Percentiles rank a stretch among this genome's conserved stretches.
These are phyloP conservation scores for Quercus phellos DNA, from an alignment of 331 rosid genomes.

Conservation along the genomic window DNA sequence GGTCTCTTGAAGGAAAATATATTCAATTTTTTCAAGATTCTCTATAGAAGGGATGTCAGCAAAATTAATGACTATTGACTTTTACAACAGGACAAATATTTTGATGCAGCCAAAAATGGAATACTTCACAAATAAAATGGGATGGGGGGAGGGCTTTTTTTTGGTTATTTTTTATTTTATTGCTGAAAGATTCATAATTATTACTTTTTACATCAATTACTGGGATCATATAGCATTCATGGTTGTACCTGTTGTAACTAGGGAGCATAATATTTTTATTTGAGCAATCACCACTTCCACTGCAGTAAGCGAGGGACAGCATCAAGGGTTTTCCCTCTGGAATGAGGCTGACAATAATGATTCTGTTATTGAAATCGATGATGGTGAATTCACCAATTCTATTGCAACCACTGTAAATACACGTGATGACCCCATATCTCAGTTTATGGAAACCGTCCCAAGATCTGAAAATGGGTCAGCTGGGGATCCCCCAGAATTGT, in stretches of 20 bases:
- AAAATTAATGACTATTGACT: too few species aligned
- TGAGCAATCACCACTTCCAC: conserved; percentile 19
- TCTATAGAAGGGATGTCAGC: too few species aligned
- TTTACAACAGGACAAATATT: too few species aligned
- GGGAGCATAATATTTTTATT: conserved; percentile 11
- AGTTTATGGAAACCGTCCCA: conserved; percentile 56
- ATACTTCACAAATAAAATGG: too few species aligned
- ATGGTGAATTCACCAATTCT: conserved; percentile 37
- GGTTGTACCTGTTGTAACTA: not conserved
- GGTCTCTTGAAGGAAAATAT: too few species aligned
- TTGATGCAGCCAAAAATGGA: too few species aligned
- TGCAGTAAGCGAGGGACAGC: conserved; percentile 38
- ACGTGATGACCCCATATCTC: conserved; percentile 42
- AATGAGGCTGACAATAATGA: conserved; percentile 32
- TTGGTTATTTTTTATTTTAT: not conserved
- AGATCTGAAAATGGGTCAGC: conserved; percentile 39
- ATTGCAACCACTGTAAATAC: conserved; percentile 26
- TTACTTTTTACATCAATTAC: conserved; percentile 12
- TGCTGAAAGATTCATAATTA: conserved; percentile 24
- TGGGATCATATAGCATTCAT: conserved; percentile 1
- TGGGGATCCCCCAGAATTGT: conserved; percentile 62
- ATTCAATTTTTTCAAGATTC: too few species aligned
- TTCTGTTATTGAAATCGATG: conserved; percentile 21
- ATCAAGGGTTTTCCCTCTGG: conserved; percentile 37
- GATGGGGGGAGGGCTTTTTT: not conserved